Percentiles rank a stretch among this genome's conserved stretches.
Conservation (phyloP, 2,329 filamentous ascomycete species). For the Aspergillus novofumigatus region DNA sequence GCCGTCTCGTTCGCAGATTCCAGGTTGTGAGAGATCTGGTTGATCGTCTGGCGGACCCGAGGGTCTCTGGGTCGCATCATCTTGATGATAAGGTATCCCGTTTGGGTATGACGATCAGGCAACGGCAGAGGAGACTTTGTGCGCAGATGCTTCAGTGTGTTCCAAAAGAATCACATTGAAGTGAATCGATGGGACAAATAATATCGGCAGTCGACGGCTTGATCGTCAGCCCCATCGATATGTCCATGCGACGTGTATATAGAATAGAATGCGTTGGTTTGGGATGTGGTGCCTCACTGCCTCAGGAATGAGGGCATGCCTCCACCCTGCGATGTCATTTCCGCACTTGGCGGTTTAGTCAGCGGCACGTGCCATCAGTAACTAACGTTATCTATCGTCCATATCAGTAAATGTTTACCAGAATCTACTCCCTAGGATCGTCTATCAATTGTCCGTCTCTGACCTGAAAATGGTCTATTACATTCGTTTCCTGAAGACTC, state of each 20-base stretch:
- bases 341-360: slow-evolving; percentile 18
- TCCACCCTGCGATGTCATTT: slow-evolving; percentile 23
- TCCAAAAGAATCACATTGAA: slow-evolving; percentile 13
- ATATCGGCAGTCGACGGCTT: background rate
- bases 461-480: slow-evolving; percentile 51
- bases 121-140: slow-evolving; percentile 10
- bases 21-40: slow-evolving; percentile 85
- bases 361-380: slow-evolving; percentile 18
- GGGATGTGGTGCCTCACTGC: slow-evolving; percentile 3
- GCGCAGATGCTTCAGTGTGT: slow-evolving; percentile 11
- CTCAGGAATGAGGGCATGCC: slow-evolving; percentile 12
- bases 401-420: background rate
- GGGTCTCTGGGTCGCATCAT: slow-evolving; percentile 69
- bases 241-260: background rate
- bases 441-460: background rate
- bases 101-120: slow-evolving; percentile 30
- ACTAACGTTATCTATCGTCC: background rate
- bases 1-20: slow-evolving; percentile 87
- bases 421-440: background rate
- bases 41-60: slow-evolving; percentile 86
- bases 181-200: background rate
- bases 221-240: background rate
- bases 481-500: slow-evolving; percentile 65
- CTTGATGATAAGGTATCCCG: slow-evolving; percentile 12
- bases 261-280: background rate